Base-by-base conservation (phyloP, 2,329 filamentous ascomycete genomes). In the Ophiosphaerella narmari region DNA sequence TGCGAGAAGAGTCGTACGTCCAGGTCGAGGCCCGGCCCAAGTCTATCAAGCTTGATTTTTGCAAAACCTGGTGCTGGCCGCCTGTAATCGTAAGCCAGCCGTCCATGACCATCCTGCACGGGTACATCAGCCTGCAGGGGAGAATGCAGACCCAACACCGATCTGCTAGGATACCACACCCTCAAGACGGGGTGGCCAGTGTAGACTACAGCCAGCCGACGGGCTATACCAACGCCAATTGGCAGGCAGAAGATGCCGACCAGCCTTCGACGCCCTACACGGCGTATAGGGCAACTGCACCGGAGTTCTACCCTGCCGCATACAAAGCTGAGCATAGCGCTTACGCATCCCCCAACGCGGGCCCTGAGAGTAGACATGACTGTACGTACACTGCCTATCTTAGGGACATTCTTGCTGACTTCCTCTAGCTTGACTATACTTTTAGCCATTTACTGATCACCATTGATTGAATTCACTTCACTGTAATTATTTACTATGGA, bases 41-140 rank as follows among this genome's bases (percentile, higher is more conserved):
- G 31, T 36, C 37, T 41, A 46, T 12, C 6, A 34, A 16, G 7
- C 38, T 51, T 2, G 21, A 57, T 4, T 38, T 38, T 13, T 56
- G 50, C 32, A 52, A 54, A 47, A 63, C 60, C 2, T 65, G 58
- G 62, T 62, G 58, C 31, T 57, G 44, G 35, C 56, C 58, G 5
- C 54, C 52, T 5, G 34, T 60, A 1, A 29, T 29, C 9, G 34
- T 55, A 5, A 33, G 21, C 13, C 11, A 29, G 35, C 31, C 34
- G 1, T 54, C 50, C 7, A 45, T 60, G 33, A 13, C 16, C 14
- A 26, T 46, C 5, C 31, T 60, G 18, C 16, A 12, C 3, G 24
- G 47, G 3, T 55, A 53, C 32, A 57, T 53, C 31, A 11, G 29
- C 14, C 5, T 43, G 29, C 16, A 5, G 29, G 29, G 4, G 11